These are phyloP conservation scores for Tetracladium maxilliforme DNA, from an alignment of 2,329 filamentous ascomycete genomes.

Conservation along the genomic window DNA sequence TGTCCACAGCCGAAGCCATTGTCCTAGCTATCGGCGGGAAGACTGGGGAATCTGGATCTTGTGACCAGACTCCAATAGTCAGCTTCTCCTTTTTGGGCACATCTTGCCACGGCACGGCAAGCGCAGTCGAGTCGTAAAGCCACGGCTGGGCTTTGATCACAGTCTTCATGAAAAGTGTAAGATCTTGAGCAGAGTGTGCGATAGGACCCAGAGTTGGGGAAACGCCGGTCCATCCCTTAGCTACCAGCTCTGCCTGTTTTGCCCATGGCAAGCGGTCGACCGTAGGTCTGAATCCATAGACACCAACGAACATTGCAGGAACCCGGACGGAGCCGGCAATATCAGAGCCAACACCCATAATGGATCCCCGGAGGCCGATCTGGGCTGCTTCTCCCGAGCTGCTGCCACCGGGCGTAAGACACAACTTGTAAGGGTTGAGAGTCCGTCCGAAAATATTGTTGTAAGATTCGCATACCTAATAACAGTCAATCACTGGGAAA, in stretches of 20 bases:
- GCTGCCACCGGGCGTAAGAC: slow-evolving; percentile 17
- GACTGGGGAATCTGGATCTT: slow-evolving; percentile 29
- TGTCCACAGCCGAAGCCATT: slow-evolving; percentile 21
- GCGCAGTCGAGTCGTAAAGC: slow-evolving; percentile 15
- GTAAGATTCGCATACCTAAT: slow-evolving; percentile 15
- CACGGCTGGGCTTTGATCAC: slow-evolving; percentile 33
- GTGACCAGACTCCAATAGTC: slow-evolving; percentile 16
- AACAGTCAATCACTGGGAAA: slow-evolving; percentile 8
- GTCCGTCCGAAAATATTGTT: slow-evolving; percentile 26
- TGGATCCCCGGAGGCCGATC: slow-evolving; percentile 6
- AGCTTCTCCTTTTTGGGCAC: slow-evolving; percentile 4
- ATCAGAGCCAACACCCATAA: slow-evolving; percentile 9
- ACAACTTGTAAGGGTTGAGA: slow-evolving; percentile 20
- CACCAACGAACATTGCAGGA: slow-evolving; percentile 14
- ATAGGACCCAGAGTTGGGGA: slow-evolving; percentile 29
- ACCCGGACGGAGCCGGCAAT: slow-evolving; percentile 15
- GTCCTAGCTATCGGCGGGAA: slow-evolving; percentile 33
- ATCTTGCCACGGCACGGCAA: slow-evolving; percentile 8
- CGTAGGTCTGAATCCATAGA: slow-evolving; percentile 16
- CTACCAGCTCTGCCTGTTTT: slow-evolving; percentile 26
- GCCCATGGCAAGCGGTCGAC: slow-evolving; percentile 17
- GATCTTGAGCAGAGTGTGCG: slow-evolving; percentile 27
- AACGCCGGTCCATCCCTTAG: slow-evolving; percentile 33
- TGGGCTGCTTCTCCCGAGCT: slow-evolving; percentile 16
- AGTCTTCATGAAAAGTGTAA: slow-evolving; percentile 31